Base-by-base conservation (phyloP, 2,329 filamentous ascomycete genomes). In the Geosmithia flava region DNA sequence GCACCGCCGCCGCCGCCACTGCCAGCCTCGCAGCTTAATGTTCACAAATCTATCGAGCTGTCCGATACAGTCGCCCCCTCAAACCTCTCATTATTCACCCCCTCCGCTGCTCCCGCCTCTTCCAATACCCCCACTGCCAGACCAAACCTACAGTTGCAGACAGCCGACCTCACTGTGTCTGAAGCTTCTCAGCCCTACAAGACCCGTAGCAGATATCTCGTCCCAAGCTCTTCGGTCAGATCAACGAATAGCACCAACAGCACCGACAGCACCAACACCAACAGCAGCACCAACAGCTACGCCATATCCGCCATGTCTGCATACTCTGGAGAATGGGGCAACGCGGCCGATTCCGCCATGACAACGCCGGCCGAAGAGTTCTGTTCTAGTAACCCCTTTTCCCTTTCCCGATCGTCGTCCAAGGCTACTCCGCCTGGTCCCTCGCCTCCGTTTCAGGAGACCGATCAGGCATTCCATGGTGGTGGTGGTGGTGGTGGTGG, bases 191-290 rank as follows among this genome's bases (percentile, higher is more conserved):
- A 54, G 42, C 57, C 42, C 16, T 29, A 23, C 17, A 43, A 43
- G 40, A 16, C 40, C 13, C 62, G 68, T 20, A 69, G 65, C 56
- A 72, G 68, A 54, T 58, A 62, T 41, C 60, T 74, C 27, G 69
- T 67, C 3, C 71, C 69, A 0, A 74, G 69, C 56, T 68, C 67
- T 6, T 74, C 71, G 8, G 67, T 74, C 30, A 62, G 71, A 45
- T 74, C 71, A 7, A 73, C 64, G 6, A 60, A 65, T 11, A 64
- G 66, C 55, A 71, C 67, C 49, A 58, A 56, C 42, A 66, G 59
- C 46, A 63, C 59, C 52, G 51, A 63, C 51, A 62, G 61, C 61
- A 71, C 67, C 50, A n/a, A n/a, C n/a, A n/a, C n/a, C n/a, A n/a
- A n/a, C n/a, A 57, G 56, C 42, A 65, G 58, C 45, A 63, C 58